Conservation (phyloP, 1,284 basidiomycete genomes). For the Cerioporus squamosus region DNA sequence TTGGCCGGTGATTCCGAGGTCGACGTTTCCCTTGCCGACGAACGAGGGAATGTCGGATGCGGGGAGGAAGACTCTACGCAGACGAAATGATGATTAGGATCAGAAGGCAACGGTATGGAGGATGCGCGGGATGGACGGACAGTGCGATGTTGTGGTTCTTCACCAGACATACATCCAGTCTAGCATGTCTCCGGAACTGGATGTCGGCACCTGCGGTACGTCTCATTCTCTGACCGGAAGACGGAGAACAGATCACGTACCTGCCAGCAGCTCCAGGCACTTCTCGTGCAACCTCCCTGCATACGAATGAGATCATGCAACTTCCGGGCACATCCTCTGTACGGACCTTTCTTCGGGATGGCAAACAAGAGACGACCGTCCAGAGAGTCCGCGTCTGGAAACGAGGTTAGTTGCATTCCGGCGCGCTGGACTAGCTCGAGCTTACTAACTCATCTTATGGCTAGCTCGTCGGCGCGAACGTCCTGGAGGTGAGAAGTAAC, state of each 20-base stretch:
- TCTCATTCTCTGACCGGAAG: no score
- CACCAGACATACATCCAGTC: constrained; percentile 92
- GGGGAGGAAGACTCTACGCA: constrained; percentile 89
- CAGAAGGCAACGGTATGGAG: background rate
- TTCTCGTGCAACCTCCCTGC: constrained; percentile 92
- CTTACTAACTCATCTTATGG: constrained; percentile 20
- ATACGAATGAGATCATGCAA: background rate
- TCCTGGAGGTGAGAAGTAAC: background rate
- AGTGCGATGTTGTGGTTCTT: constrained; percentile 94
- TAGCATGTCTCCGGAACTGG: constrained; percentile 88
- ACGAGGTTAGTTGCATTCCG: background rate
- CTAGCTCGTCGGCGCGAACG: background rate
- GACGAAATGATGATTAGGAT: constrained; percentile 12
- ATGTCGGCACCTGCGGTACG: constrained; percentile 84
- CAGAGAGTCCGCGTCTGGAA: constrained; percentile 48
- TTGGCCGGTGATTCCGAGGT: constrained; percentile 93
- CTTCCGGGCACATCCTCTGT: background rate
- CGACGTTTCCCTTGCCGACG: constrained; percentile 96
- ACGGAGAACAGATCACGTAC: constrained; percentile 46
- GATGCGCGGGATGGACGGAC: constrained; percentile 44
- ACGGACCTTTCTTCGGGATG: constrained; percentile 94
- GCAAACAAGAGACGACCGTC: constrained; percentile 88
- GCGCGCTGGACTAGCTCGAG: no score
- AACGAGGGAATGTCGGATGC: constrained; percentile 98
- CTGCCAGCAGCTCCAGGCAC: constrained; percentile 84